Percentiles rank a stretch among this genome's conserved stretches.
Conservation (phyloP, 2,329 filamentous ascomycete genomes). For the Fusarium tanahbumbuense region DNA sequence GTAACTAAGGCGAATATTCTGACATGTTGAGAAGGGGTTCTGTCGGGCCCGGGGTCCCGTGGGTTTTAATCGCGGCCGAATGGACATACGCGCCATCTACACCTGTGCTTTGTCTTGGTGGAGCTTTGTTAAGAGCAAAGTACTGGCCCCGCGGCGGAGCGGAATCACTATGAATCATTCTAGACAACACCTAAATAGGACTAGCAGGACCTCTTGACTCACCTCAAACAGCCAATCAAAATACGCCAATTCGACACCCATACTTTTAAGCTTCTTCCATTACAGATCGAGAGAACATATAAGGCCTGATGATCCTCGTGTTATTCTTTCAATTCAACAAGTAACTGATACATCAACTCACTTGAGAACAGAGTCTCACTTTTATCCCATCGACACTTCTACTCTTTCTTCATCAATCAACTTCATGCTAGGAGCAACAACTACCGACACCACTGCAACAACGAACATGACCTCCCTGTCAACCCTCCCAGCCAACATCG, state of each 20-base stretch:
- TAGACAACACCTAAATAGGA: neutral
- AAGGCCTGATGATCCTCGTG: neutral
- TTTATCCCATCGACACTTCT: neutral
- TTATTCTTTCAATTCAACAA: neutral
- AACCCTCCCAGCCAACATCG: too few relatives aligned
- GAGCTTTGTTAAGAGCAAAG: fast-evolving
- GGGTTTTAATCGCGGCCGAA: neutral
- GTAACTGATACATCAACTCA: fast-evolving
- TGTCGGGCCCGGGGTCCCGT: slow-evolving; percentile 17
- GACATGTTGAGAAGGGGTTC: neutral
- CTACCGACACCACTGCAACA: neutral
- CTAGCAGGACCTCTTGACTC: neutral
- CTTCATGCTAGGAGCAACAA: slow-evolving; percentile 18
- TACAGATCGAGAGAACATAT: neutral
- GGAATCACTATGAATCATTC: slow-evolving; percentile 29
- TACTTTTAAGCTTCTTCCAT: neutral
- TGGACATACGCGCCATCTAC: neutral
- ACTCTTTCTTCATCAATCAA: fast-evolving
- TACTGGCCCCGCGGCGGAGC: neutral
- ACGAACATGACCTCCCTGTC: neutral
- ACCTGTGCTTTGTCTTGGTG: fast-evolving
- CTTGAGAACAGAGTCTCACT: fast-evolving
- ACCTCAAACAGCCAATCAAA: neutral
- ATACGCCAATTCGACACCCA: neutral
- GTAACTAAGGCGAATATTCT: neutral